phyloP scores from a whole-genome alignment of 2,329 filamentous ascomycete species.

The Graphiopsis chlorocephala region DNA sequence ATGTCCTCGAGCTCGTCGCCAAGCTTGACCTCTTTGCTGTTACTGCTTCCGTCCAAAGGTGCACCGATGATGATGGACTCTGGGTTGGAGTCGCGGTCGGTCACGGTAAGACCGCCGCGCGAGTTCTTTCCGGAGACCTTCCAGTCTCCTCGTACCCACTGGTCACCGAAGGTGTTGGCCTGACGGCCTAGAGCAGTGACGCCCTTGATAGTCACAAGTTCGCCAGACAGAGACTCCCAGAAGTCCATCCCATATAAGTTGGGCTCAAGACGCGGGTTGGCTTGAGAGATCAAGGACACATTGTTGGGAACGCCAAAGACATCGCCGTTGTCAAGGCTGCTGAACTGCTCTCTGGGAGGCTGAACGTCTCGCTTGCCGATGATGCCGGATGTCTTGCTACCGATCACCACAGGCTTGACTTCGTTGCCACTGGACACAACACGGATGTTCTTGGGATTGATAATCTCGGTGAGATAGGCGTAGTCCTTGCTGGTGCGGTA shows the following conservation, averaged over 20 bases:
- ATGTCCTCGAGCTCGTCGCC: slow-evolving; percentile 65
- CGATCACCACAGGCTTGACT: slow-evolving; percentile 58
- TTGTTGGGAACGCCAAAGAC: slow-evolving; percentile 66
- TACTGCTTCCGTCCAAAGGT: slow-evolving; percentile 63
- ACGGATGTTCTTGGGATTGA: slow-evolving; percentile 52
- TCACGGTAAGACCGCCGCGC: slow-evolving; percentile 64
- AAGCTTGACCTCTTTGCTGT: slow-evolving; percentile 59
- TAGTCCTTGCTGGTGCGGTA: slow-evolving; percentile 57
- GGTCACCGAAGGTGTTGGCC: slow-evolving; percentile 62
- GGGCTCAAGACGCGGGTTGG: slow-evolving; percentile 62
- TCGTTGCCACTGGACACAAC: slow-evolving; percentile 54
- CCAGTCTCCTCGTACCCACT: slow-evolving; percentile 57
- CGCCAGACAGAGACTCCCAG: slow-evolving; percentile 67
- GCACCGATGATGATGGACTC: slow-evolving; percentile 64
- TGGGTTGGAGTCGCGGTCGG: slow-evolving; percentile 63
- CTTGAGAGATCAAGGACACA: slow-evolving; percentile 53
- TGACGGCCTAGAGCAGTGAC: slow-evolving; percentile 14
- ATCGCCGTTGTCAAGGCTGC: slow-evolving; percentile 62
- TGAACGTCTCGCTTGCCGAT: slow-evolving; percentile 49
- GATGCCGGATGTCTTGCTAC: slow-evolving; percentile 8
- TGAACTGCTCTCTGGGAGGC: slow-evolving; percentile 62
- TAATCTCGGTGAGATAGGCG: slow-evolving; percentile 63
- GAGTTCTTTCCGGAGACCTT: slow-evolving; percentile 59
- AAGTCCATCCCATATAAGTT: slow-evolving; percentile 66
- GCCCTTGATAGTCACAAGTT: slow-evolving; percentile 61